Evolutionary conservation across 2,329 filamentous ascomycete genomes (phyloP).

Genomic region (Elsinoe ampelina): DNA sequence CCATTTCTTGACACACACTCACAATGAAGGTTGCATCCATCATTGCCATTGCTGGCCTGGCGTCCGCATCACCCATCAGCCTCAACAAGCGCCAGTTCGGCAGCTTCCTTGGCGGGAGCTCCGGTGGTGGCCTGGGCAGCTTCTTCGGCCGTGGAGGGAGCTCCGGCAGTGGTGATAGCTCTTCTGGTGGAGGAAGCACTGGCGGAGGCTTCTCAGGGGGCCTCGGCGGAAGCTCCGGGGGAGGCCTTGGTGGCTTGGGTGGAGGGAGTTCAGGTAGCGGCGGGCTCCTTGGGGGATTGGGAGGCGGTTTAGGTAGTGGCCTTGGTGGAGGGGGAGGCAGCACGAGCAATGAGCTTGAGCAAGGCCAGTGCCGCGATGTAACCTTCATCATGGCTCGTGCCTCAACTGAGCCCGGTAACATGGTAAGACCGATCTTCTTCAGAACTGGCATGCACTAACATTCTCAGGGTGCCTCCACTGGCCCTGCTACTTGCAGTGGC

Average conservation of each 20-base stretch:
- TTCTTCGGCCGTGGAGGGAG: neutral
- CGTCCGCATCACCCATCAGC: slow-evolving; percentile 2
- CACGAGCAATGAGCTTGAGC: slow-evolving; percentile 18
- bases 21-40: slow-evolving; percentile 1
- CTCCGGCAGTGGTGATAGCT: neutral
- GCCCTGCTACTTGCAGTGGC: slow-evolving; percentile 16
- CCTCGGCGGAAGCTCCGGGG: neutral
- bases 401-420: slow-evolving; percentile 44
- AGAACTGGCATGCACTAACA: neutral
- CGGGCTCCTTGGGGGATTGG: neutral
- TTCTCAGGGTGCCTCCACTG: slow-evolving; percentile 14
- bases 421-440: slow-evolving; percentile 20
- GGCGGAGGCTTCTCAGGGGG: neutral
- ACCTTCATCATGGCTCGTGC: slow-evolving; percentile 49
- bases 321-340: slow-evolving; percentile 3
- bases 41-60: neutral
- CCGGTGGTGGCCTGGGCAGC: neutral
- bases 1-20: neutral
- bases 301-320: neutral
- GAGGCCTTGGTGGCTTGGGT: neutral
- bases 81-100: slow-evolving; percentile 6
- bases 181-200: neutral
- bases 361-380: slow-evolving; percentile 33
- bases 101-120: slow-evolving; percentile 1
- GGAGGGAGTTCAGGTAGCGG: neutral